Conservation (phyloP, 805 yeast species). For the Kodamaea jinghongensis region DNA sequence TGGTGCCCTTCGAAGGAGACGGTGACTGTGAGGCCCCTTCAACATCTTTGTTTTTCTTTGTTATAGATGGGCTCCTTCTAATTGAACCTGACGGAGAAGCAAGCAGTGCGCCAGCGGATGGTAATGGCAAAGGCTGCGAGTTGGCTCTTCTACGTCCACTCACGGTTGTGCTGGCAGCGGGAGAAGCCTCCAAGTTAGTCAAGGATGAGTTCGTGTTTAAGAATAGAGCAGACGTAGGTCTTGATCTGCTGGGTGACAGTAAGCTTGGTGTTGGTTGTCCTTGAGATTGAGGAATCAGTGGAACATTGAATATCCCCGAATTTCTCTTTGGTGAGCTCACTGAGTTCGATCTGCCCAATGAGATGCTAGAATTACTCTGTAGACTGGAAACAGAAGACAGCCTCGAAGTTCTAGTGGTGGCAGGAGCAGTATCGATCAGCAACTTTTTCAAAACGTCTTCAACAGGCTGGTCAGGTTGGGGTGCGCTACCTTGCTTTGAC, state of each 20-base stretch:
- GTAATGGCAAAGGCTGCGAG: constrained; percentile 28
- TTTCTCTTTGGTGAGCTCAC: constrained; percentile 17
- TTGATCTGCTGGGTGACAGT: constrained; percentile 8
- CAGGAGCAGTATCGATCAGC: constrained; percentile 2
- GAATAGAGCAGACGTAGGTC: constrained; percentile 30
- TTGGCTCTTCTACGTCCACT: constrained; percentile 33
- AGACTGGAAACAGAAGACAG: constrained; percentile 29
- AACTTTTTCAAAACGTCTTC: constrained; percentile 15
- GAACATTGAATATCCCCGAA: constrained; percentile 11
- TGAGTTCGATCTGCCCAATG: constrained; percentile 18
- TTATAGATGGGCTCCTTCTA: constrained; percentile 12
- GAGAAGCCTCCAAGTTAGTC: constrained; percentile 11
- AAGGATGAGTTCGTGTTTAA: constrained; percentile 18
- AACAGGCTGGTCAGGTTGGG: constrained; percentile 2
- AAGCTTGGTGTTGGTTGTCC: constrained; percentile 1
- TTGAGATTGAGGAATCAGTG: constrained; percentile 5
- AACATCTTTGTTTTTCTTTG: constrained; percentile 5
- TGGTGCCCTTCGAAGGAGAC: background rate
- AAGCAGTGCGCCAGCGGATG: constrained; percentile 1
- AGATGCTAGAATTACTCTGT: constrained; percentile 15
- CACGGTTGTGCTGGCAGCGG: constrained; percentile 10
- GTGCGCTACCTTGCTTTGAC: background rate
- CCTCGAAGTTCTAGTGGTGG: constrained; percentile 18
- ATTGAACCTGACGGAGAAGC: constrained; percentile 21
- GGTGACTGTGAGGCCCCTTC: too few species aligned